Percentiles rank a stretch among this genome's conserved stretches.
Conservation (phyloP, 345 rosid genomes). For the Gossypium longicalyx region DNA sequence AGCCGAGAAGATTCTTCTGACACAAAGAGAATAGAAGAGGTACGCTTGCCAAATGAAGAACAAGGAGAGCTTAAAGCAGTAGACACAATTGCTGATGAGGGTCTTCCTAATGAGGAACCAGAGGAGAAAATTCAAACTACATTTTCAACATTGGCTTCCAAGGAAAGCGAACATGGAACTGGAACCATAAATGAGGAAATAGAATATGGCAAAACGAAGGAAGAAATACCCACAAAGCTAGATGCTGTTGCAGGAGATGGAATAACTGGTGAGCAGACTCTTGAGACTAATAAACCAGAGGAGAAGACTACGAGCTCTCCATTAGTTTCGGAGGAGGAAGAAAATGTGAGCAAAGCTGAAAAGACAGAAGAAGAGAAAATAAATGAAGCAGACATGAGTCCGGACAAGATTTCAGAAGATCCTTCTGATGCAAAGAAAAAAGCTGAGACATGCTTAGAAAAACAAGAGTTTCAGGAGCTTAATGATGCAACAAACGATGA, state of each 20-base stretch:
- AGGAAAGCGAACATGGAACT: slow-evolving; percentile 21
- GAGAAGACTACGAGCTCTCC: slow-evolving; percentile 26
- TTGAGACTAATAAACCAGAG: slow-evolving; percentile 20
- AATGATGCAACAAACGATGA: slow-evolving; percentile 4
- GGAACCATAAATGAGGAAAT: slow-evolving; percentile 21
- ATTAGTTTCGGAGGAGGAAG: slow-evolving; percentile 7
- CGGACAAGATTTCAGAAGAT: not conserved
- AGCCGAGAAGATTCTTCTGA: slow-evolving; percentile 11
- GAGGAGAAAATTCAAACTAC: slow-evolving; percentile 23
- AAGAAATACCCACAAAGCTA: not conserved
- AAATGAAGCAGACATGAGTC: not conserved
- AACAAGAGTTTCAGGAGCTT: not conserved
- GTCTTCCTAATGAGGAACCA: slow-evolving; percentile 6
- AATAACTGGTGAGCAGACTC: slow-evolving; percentile 18
- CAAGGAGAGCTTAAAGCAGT: not conserved
- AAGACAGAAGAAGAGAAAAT: not conserved
- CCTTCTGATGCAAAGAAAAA: slow-evolving; percentile 1
- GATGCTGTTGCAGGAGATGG: slow-evolving; percentile 21
- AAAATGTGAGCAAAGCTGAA: not conserved
- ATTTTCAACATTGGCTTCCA: slow-evolving; percentile 25
- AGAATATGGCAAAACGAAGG: slow-evolving; percentile 19
- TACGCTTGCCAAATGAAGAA: not conserved
- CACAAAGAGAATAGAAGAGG: slow-evolving; percentile 5
- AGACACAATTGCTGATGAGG: not conserved
- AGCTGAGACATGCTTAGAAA: not conserved